Evolutionary conservation across 2,329 filamentous ascomycete species (phyloP).

Genomic region (Phoma herbarum): DNA sequence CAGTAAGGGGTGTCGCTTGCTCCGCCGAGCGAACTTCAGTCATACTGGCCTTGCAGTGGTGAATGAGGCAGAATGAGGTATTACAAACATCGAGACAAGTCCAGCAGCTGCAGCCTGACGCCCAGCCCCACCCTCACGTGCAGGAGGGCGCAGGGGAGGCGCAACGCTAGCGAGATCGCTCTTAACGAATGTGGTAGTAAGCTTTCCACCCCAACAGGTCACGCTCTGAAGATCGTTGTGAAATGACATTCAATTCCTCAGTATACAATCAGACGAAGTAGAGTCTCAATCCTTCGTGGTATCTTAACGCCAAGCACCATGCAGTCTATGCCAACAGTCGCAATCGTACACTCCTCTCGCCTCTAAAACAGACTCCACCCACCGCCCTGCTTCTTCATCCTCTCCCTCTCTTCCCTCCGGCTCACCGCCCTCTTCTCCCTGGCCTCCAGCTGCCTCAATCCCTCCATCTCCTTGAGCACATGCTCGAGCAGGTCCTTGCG

Average conservation of each 20-base stretch:
- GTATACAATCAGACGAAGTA: not conserved
- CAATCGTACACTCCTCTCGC: slow-evolving; percentile 1
- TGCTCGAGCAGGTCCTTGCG: slow-evolving; percentile 93
- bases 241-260: not conserved
- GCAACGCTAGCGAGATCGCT: not conserved
- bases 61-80: not conserved
- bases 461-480: slow-evolving; percentile 95
- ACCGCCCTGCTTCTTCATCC: slow-evolving; percentile 33
- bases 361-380: slow-evolving; percentile 46
- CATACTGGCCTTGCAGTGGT: no score
- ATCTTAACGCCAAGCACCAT: slow-evolving; percentile 31
- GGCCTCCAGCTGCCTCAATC: slow-evolving; percentile 82
- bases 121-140: not conserved
- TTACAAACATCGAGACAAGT: not conserved
- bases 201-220: not conserved
- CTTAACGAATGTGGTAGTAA: not conserved
- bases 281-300: slow-evolving; percentile 6
- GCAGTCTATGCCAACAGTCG: slow-evolving; percentile 29
- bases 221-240: not conserved
- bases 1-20: no score
- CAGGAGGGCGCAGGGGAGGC: not conserved
- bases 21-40: no score
- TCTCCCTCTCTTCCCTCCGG: slow-evolving; percentile 34
- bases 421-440: slow-evolving; percentile 65
- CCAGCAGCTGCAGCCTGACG: not conserved